phyloP scores from a whole-genome alignment of 179 eudicot species.

The Pouteria campechiana region DNA sequence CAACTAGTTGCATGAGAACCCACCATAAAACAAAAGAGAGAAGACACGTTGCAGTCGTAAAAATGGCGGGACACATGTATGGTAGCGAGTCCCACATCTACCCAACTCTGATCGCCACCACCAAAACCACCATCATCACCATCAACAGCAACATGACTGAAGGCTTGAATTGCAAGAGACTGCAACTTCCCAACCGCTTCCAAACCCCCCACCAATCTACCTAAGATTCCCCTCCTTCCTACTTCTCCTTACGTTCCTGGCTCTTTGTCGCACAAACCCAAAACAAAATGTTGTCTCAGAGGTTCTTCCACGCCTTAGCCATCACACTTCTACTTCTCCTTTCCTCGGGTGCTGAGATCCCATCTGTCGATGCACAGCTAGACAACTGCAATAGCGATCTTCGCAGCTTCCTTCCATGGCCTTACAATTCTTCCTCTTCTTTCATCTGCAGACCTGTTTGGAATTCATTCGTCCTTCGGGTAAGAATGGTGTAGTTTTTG shows the following conservation, averaged over 20 bases:
- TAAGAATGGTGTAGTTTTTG: slow-evolving; percentile 15
- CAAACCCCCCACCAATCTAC: no score
- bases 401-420: slow-evolving; percentile 67
- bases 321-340: neutral
- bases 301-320: slow-evolving; percentile 1
- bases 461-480: slow-evolving; percentile 73
- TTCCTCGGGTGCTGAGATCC: slow-evolving; percentile 2
- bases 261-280: no score
- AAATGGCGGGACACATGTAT: no score
- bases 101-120: no score
- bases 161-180: slow-evolving; percentile 22
- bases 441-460: slow-evolving; percentile 61
- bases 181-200: slow-evolving; percentile 19
- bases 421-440: slow-evolving; percentile 55
- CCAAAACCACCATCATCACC: no score
- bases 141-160: neutral
- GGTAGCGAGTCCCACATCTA: no score
- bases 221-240: neutral
- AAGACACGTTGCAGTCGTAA: no score
- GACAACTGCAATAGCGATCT: slow-evolving; percentile 53
- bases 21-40: no score
- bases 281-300: no score
- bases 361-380: slow-evolving; percentile 8
- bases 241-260: neutral
- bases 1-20: no score